Conservation (phyloP, 1,284 basidiomycete genomes). For the Cutaneotrichosporon mucoides region DNA sequence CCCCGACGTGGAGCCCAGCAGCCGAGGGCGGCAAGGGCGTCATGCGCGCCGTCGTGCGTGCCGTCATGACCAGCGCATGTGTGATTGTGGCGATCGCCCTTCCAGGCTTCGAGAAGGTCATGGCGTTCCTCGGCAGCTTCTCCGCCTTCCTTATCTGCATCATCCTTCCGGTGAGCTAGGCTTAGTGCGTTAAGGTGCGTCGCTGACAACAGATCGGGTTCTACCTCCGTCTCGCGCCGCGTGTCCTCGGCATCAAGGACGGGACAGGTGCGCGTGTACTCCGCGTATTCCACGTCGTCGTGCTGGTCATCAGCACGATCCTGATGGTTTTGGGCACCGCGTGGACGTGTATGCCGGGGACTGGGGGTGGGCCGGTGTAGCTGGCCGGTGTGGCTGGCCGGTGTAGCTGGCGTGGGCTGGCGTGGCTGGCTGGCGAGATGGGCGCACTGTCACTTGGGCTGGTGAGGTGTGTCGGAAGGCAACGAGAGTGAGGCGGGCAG, state of each 20-base stretch:
- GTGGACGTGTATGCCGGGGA: too few species aligned
- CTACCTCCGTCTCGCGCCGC: constrained; percentile 37
- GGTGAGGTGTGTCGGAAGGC: too few species aligned
- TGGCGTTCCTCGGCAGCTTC: constrained; percentile 86
- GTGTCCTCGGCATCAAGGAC: constrained; percentile 18
- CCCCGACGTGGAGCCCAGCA: background rate
- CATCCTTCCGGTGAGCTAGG: constrained; percentile 62
- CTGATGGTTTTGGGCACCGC: constrained; percentile 77
- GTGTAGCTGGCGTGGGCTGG: too few species aligned
- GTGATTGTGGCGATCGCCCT: constrained; percentile 34
- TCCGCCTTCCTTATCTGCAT: constrained; percentile 78
- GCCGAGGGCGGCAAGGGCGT: constrained; percentile 21
- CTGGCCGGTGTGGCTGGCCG: too few species aligned
- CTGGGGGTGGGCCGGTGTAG: too few species aligned
- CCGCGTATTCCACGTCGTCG: constrained; percentile 54
- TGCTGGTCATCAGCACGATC: constrained; percentile 58
- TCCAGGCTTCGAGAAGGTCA: constrained; percentile 61
- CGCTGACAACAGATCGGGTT: constrained; percentile 34
- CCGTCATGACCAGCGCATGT: constrained; percentile 35
- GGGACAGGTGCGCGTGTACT: constrained; percentile 58
- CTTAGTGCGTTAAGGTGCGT: background rate
- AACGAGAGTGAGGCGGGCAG: too few species aligned
- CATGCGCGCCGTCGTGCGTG: constrained; percentile 31
- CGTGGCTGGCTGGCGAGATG: too few species aligned
- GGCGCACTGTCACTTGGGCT: too few species aligned